Evolutionary conservation across 768 basidiomycete species (phyloP), one percentile per base, ranked within the genome.

Genomic region (Hypsizygus marmoreus): DNA sequence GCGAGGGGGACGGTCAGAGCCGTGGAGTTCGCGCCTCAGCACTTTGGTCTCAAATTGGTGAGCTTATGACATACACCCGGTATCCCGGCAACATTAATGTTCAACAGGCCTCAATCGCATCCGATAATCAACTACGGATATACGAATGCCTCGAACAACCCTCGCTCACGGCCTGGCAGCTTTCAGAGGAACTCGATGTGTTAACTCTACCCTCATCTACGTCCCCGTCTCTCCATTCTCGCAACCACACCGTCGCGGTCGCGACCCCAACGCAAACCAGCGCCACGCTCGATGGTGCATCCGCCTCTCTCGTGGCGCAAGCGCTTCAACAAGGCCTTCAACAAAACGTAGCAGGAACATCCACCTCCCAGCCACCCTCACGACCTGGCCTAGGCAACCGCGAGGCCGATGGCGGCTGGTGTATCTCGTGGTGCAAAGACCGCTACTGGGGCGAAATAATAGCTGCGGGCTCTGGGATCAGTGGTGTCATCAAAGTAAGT

Each of bases 341-440:
- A 48, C 71, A 72, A 46, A 58, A 54, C 28, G 37, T 45, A 3
- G 14, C 46, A 16, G 57, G 50, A 36, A 36, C 32, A 22, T 40
- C 49, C 7, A 42, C 40, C 16, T 45, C 53, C 6, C 45, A 53
- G 35, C 51, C 19, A 38, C 45, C 42, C 42, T 40, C 29, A 45
- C 58, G 49, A 34, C 49, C 53, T 12, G 77, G 79, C 1, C 49
- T 70, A 17, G 85, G 81, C 0, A 84, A 80, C 54, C 74, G 86
- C 31, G 89, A 95, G 64, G 91, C 91, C 2, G 86, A 92, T 43
- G 92, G 92, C 3, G 95, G 90, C 1, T 97, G 93, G 93, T 88
- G 85, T 45, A 66, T 99, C 32, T 88, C 87, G 6, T 99, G 95
- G 94, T 97, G 95, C 66, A 91, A 92, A 60, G 97, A 98, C 57